Evolutionary conservation across 352 stramenopile genomes (phyloP).

Genomic region (Pythium plurisporium): DNA sequence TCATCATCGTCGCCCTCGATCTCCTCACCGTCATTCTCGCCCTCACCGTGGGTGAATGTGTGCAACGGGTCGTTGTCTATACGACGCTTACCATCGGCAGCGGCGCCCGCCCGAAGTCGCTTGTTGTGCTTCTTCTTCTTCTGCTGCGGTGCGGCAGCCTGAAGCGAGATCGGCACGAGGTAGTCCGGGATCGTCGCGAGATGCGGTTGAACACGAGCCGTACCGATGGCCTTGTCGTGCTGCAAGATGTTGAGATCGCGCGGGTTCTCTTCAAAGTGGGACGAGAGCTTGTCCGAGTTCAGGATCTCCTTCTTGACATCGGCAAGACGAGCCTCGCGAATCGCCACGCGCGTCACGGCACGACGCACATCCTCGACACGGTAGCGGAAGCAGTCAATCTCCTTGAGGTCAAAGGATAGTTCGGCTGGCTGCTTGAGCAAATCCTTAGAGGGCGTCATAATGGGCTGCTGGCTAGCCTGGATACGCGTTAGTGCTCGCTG

Average conservation of each 20-base stretch:
- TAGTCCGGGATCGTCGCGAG: conserved; percentile 96
- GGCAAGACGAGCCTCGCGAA: conserved; percentile 93
- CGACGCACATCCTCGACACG: conserved; percentile 94
- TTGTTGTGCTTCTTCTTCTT: conserved; percentile 79
- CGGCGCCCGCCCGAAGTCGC: conserved; percentile 34
- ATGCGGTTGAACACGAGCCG: conserved; percentile 93
- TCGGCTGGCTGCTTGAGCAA: conserved; percentile 91
- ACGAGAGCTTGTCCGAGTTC: conserved; percentile 95
- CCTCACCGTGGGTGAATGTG: conserved; percentile 84
- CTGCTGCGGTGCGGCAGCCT: conserved; percentile 74
- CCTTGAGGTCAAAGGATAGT: conserved; percentile 96
- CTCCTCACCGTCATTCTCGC: conserved; percentile 34
- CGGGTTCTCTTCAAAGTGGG: conserved; percentile 98
- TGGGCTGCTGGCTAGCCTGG: conserved; percentile 90
- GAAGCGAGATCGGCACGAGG: conserved; percentile 94
- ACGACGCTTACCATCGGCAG: conserved; percentile 69
- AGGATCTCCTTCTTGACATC: conserved; percentile 98
- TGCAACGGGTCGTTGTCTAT: conserved; percentile 97
- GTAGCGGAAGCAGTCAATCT: conserved; percentile 98
- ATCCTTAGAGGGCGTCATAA: conserved; percentile 72
- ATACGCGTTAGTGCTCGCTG: conserved; percentile 83
- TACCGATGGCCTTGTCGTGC: conserved; percentile 95
- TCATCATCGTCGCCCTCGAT: conserved; percentile 39
- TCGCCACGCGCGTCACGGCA: conserved; percentile 91
- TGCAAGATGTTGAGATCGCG: conserved; percentile 92